Evolutionary conservation across 2,329 filamentous ascomycete species (phyloP).

Genomic region (Colletotrichum kahawae): DNA sequence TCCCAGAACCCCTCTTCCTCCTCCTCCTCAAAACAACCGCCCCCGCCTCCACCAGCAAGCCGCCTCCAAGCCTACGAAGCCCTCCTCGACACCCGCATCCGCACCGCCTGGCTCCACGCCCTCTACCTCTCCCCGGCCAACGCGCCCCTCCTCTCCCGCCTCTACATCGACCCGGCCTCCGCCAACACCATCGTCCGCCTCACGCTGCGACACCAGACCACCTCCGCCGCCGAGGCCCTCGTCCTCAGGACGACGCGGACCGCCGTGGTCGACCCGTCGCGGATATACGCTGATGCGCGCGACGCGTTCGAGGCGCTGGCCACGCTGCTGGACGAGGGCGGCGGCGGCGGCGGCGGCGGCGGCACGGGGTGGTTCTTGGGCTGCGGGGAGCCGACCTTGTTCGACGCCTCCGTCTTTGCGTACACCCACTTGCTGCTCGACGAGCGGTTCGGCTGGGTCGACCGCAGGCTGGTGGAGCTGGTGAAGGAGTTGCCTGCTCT

Average conservation of each 20-base stretch:
- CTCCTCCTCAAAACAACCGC: conserved; percentile 13
- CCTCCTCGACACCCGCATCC: conserved; percentile 77
- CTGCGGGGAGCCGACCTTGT: conserved; percentile 65
- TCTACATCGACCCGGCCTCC: conserved; percentile 74
- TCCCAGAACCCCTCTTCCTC: conserved; percentile 39
- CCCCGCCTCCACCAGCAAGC: conserved; percentile 31
- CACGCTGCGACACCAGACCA: conserved; percentile 70
- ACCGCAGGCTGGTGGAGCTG: conserved; percentile 62
- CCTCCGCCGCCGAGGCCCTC: conserved; percentile 74
- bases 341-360: conserved; percentile 21
- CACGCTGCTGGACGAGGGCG: conserved; percentile 40
- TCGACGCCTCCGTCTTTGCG: conserved; percentile 89
- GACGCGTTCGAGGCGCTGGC: conserved; percentile 54
- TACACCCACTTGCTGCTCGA: conserved; percentile 85
- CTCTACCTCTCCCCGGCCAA: conserved; percentile 78
- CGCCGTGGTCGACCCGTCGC: conserved; percentile 32
- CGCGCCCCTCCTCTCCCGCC: conserved; percentile 67
- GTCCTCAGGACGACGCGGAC: conserved; percentile 66
- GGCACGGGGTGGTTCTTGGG: conserved; percentile 53
- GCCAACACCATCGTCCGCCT: conserved; percentile 66
- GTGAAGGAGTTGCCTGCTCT: conserved; percentile 66
- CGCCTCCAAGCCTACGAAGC: conserved; percentile 78
- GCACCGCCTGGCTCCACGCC: conserved; percentile 86
- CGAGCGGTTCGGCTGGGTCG: conserved; percentile 65
- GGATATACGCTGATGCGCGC: conserved; percentile 48